phyloP scores from a whole-genome alignment of 768 basidiomycete genomes.

The Lentinula sp. region DNA sequence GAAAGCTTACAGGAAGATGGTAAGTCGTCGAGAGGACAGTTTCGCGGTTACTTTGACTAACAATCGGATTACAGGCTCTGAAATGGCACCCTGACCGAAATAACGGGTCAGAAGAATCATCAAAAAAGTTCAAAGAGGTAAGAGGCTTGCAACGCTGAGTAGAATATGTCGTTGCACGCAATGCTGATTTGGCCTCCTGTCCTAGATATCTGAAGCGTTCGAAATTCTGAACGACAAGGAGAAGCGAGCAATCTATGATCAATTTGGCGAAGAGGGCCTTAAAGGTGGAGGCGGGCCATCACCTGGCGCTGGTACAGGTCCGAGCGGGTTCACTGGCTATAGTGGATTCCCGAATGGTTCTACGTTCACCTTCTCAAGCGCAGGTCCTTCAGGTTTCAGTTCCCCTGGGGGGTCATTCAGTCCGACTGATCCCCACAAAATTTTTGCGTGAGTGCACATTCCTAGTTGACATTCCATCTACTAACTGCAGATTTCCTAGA shows the following conservation, averaged over 20 bases:
- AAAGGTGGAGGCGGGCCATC: constrained; percentile 60
- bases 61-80: constrained; percentile 46
- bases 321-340: constrained; percentile 36
- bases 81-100: constrained; percentile 97
- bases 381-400: constrained; percentile 26
- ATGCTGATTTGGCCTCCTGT: not conserved
- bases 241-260: constrained; percentile 84
- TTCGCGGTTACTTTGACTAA: not conserved
- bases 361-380: constrained; percentile 52
- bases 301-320: constrained; percentile 44
- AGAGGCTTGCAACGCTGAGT: constrained; percentile 9
- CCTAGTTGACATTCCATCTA: not conserved
- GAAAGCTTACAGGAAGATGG: constrained; percentile 94
- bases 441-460: constrained; percentile 70
- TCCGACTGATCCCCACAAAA: constrained; percentile 77
- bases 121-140: constrained; percentile 89
- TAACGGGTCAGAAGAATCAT: constrained; percentile 76
- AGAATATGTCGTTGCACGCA: not conserved
- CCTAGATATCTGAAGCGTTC: constrained; percentile 88
- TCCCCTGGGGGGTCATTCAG: constrained; percentile 43
- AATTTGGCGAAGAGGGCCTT: constrained; percentile 92
- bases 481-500: constrained; percentile 26
- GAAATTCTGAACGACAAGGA: constrained; percentile 89
- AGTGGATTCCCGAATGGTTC: constrained; percentile 39
- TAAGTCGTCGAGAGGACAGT: constrained; percentile 18